Percentiles rank a stretch among this genome's conserved stretches.
Evolutionary conservation across 2,329 filamentous ascomycete genomes (phyloP).

Genomic region (Calonectria montana): DNA sequence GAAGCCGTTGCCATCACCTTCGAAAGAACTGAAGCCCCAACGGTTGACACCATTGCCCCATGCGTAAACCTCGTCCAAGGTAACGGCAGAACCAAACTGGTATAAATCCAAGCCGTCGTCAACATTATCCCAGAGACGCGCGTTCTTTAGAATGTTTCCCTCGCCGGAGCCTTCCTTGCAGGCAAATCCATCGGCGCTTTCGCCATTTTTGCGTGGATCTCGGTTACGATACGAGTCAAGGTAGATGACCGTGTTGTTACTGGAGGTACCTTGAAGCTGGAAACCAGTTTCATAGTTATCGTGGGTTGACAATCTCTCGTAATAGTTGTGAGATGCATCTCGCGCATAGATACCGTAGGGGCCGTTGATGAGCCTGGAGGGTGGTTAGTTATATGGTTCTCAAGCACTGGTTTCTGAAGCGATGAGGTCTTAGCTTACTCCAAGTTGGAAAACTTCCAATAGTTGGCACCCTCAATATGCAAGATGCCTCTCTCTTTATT

Average conservation of each 20-base stretch:
- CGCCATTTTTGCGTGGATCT: constrained; percentile 61
- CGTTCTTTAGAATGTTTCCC: constrained; percentile 56
- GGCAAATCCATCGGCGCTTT: constrained; percentile 60
- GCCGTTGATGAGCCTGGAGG: constrained; percentile 46
- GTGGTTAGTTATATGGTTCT: neutral
- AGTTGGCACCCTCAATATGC: constrained; percentile 57
- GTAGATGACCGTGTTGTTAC: constrained; percentile 54
- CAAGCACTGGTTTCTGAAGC: accelerated
- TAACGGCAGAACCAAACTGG: constrained; percentile 52
- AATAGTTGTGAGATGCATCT: constrained; percentile 51
- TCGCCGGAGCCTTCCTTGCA: constrained; percentile 58
- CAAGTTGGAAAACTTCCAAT: constrained; percentile 56
- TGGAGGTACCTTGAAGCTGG: constrained; percentile 47
- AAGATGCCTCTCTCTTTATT: constrained; percentile 58
- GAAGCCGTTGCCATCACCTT: constrained; percentile 59
- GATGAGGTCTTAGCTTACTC: constrained; percentile 37
- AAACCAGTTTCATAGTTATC: constrained; percentile 54
- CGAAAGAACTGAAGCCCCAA: constrained; percentile 55
- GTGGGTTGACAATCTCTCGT: constrained; percentile 49
- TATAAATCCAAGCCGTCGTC: constrained; percentile 53
- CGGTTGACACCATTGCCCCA: constrained; percentile 59
- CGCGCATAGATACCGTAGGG: constrained; percentile 52
- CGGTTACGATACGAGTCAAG: constrained; percentile 58
- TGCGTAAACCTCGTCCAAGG: constrained; percentile 53
- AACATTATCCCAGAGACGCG: constrained; percentile 60